Percentiles rank a stretch among this genome's conserved stretches.
Evolutionary conservation across 352 stramenopile species (phyloP).

Genomic region (Phytophthora sp.): DNA sequence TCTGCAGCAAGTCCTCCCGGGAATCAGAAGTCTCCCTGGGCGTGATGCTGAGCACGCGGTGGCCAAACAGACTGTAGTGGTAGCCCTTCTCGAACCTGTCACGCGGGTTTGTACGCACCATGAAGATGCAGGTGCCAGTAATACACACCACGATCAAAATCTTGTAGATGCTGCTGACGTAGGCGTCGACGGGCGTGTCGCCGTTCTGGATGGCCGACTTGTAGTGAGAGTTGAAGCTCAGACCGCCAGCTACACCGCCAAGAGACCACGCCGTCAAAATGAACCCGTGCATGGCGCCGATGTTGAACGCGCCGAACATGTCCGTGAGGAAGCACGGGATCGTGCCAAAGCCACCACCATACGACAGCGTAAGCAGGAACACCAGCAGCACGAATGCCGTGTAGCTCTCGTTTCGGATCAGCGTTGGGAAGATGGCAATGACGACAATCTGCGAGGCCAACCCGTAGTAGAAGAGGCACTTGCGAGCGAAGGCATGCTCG

Average conservation of each 20-base stretch:
- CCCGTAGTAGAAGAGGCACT: slow-evolving; percentile 69
- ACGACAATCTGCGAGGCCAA: slow-evolving; percentile 71
- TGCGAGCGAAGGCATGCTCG: slow-evolving; percentile 55
- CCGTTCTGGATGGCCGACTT: slow-evolving; percentile 40
- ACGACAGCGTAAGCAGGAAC: slow-evolving; percentile 75
- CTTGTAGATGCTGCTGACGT: slow-evolving; percentile 79
- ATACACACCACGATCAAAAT: slow-evolving; percentile 72
- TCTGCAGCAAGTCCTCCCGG: slow-evolving; percentile 30
- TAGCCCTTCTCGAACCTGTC: slow-evolving; percentile 78
- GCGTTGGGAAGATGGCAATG: slow-evolving; percentile 56
- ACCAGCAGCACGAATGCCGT: slow-evolving; percentile 54
- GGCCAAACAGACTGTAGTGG: slow-evolving; percentile 70
- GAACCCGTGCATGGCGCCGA: slow-evolving; percentile 80
- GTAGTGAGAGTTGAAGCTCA: slow-evolving; percentile 75
- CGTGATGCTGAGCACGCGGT: slow-evolving; percentile 69
- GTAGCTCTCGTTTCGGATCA: slow-evolving; percentile 69
- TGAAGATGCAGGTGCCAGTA: slow-evolving; percentile 64
- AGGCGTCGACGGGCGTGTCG: slow-evolving; percentile 49
- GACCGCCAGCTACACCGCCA: slow-evolving; percentile 67
- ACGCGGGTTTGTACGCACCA: slow-evolving; percentile 71
- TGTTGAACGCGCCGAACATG: slow-evolving; percentile 88
- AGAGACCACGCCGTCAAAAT: slow-evolving; percentile 83
- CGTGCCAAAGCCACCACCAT: slow-evolving; percentile 76
- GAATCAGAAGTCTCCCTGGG: slow-evolving; percentile 40
- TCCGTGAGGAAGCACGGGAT: slow-evolving; percentile 82